These are phyloP conservation scores for Herpotrichia juniperi DNA, from an alignment of 2,329 filamentous ascomycete genomes.

Conservation along the genomic window DNA sequence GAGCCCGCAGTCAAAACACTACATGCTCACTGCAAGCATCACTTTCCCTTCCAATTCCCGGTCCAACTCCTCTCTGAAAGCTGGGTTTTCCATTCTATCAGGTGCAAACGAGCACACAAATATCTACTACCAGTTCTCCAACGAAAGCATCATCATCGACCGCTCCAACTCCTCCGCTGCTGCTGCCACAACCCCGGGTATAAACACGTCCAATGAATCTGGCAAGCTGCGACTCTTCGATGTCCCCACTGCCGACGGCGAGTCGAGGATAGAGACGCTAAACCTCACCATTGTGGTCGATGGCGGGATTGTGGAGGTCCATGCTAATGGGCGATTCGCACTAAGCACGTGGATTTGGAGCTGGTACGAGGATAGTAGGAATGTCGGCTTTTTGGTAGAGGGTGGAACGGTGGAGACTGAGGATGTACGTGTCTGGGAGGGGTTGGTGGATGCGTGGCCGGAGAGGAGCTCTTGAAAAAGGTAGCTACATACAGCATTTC, in stretches of 20 bases:
- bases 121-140: constrained; percentile 54
- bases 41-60: constrained; percentile 46
- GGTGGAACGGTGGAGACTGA: no score
- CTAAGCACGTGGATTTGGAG: constrained; percentile 52
- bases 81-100: constrained; percentile 50
- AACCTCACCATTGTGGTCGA: constrained; percentile 51
- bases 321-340: constrained; percentile 51
- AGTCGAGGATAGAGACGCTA: constrained; percentile 44
- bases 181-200: constrained; percentile 46
- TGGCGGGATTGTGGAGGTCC: constrained; percentile 43
- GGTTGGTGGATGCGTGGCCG: no score
- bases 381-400: constrained; percentile 23
- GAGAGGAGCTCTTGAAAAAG: no score
- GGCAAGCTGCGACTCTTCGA: constrained; percentile 52
- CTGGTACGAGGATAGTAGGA: constrained; percentile 31
- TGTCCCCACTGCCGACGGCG: constrained; percentile 28
- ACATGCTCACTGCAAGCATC: constrained; percentile 45
- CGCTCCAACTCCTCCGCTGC: constrained; percentile 51
- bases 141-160: constrained; percentile 52
- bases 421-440: no score
- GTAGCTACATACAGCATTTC: no score
- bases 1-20: no score
- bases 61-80: constrained; percentile 39
- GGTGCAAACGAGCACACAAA: constrained; percentile 49
- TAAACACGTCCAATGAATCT: constrained; percentile 45